Base-by-base conservation (phyloP, 441 rosid species). In the Bocquillonia castaneifolia region DNA sequence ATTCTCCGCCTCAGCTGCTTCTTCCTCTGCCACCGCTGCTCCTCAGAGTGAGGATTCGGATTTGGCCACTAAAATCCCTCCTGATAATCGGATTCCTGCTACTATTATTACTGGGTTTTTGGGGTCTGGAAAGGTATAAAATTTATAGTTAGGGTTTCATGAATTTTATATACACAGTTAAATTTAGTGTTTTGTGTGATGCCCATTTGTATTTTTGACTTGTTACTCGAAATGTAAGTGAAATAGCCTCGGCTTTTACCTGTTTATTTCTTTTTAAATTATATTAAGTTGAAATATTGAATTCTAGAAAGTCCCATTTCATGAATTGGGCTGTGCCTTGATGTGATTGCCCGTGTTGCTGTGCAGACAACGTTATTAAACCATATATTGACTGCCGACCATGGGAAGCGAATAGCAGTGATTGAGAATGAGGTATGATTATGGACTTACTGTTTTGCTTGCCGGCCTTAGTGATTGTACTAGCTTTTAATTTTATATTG, bases 361-460 rank as follows among this genome's bases (percentile, higher is more conserved):
- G 69, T 39, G 65, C 91, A 91, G 97, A 90, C 97, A 45, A 94
- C 99, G 13, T 78, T 91, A 65, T 85, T 91, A 63, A 94, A 90
- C 76, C 97, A 91, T 74, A 94, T 90, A 31, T 77, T 91, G 84
- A 94, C 96, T 5, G 91, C 92, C 25, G 87, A 94, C 66, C 97
- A 91, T 72, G 97, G 99, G 67, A 94, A 91, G 84, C 91, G 92
- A 25, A 88, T 94, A 61, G 97, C 99, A 15, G 97, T 94, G 8
- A 94, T 94, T 59, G 97, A 94, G 89, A 94, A 94, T 63, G 97
- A 91, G 97, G 97, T 88, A 62, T 22, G 40, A 4, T 36, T 3
- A 3, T 36, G 56, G 13, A 15, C 32, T 61, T 55, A 29, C 29
- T 3, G 17, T 51, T 50, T 18, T 25, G 25, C 10, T 1, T 48